phyloP scores from a whole-genome alignment of 805 yeast species.

The Suhomyces vadensis region DNA sequence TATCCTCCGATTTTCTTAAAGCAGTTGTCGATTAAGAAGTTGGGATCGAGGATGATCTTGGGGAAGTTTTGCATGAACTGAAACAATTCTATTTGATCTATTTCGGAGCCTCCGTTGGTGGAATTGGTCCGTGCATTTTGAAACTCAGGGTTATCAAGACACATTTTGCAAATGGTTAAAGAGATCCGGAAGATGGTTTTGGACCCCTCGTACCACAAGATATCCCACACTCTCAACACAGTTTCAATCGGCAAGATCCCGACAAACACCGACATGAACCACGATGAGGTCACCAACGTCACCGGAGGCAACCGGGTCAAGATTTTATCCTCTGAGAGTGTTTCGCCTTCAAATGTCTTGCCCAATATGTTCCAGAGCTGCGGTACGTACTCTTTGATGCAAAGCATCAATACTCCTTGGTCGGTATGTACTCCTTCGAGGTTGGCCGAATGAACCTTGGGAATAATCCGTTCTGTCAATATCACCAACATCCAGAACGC shows the following conservation, averaged over 20 bases:
- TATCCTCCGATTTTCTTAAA: constrained; percentile 69
- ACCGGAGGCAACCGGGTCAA: constrained; percentile 83
- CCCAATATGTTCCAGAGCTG: constrained; percentile 65
- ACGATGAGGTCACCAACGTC: constrained; percentile 89
- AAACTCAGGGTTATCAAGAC: constrained; percentile 64
- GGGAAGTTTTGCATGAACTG: constrained; percentile 87
- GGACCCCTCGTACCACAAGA: constrained; percentile 88
- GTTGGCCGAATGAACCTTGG: constrained; percentile 87
- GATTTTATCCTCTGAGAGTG: constrained; percentile 49
- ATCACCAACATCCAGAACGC: constrained; percentile 96
- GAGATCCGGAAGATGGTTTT: constrained; percentile 82
- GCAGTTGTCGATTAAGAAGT: constrained; percentile 66
- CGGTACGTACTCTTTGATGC: constrained; percentile 82
- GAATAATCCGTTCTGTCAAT: constrained; percentile 78
- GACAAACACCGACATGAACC: constrained; percentile 98
- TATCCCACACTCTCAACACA: constrained; percentile 90
- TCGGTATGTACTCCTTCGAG: constrained; percentile 93
- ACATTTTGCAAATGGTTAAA: constrained; percentile 71
- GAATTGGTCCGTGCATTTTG: constrained; percentile 17
- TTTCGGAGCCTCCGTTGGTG: constrained; percentile 26
- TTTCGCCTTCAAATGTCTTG: constrained; percentile 39
- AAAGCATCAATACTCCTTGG: constrained; percentile 90
- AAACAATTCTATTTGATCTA: constrained; percentile 56
- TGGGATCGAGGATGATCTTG: constrained; percentile 66
- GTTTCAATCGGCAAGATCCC: constrained; percentile 89